Evolutionary conservation across 2,329 filamentous ascomycete genomes (phyloP).

Genomic region (Cercospora sesami): DNA sequence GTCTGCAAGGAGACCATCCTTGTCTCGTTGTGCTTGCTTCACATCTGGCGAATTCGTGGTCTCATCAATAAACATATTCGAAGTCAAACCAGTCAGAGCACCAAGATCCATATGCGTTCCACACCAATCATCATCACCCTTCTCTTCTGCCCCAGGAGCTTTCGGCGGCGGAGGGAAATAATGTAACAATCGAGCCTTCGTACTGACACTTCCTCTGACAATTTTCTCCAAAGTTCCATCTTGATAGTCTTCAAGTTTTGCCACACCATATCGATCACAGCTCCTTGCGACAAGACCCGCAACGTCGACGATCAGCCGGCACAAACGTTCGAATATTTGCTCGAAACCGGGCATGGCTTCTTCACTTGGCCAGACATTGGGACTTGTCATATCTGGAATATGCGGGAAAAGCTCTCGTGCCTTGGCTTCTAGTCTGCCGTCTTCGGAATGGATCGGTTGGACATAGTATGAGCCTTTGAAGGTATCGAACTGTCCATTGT

Average conservation of each 20-base stretch:
- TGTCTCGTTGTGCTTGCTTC: conserved; percentile 27
- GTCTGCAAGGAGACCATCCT: background rate
- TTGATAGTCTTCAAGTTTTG: conserved; percentile 75
- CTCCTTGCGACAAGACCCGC: conserved; percentile 86
- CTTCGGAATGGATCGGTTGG: conserved; percentile 61
- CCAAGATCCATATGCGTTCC: conserved; percentile 88
- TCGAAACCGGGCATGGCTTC: conserved; percentile 73
- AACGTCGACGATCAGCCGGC: conserved; percentile 81
- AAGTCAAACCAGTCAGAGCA: conserved; percentile 89
- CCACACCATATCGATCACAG: conserved; percentile 80
- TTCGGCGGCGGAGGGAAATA: conserved; percentile 67
- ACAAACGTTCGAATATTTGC: conserved; percentile 70
- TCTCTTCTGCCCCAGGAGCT: conserved; percentile 41
- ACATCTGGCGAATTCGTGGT: conserved; percentile 38
- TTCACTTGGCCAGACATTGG: conserved; percentile 82
- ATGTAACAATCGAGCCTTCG: conserved; percentile 87
- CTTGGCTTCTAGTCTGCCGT: conserved; percentile 59
- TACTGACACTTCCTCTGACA: conserved; percentile 79
- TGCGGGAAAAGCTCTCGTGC: conserved; percentile 56
- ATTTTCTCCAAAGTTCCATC: conserved; percentile 80
- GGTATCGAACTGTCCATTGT: conserved; percentile 74
- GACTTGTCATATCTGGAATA: conserved; percentile 84
- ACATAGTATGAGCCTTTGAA: conserved; percentile 83
- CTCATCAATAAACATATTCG: conserved; percentile 95
- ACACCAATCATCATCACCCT: conserved; percentile 86